Percentiles rank a stretch among this genome's conserved stretches.
Conservation (phyloP, 1,284 basidiomycete genomes). For the Cryptococcus wingfieldii region DNA sequence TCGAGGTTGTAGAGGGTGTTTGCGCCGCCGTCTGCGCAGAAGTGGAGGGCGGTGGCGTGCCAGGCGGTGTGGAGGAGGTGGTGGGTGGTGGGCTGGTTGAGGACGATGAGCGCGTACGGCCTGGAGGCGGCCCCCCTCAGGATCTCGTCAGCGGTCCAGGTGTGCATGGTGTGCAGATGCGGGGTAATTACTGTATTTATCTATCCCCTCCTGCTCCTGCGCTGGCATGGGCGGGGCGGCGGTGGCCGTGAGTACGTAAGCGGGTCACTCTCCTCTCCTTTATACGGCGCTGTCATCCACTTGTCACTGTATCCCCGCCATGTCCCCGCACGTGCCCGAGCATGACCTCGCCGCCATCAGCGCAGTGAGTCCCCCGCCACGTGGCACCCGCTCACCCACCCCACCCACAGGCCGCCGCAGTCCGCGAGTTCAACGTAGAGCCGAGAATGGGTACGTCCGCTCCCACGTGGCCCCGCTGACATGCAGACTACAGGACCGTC, state of each 20-base stretch:
- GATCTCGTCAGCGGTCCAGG: slow-evolving; percentile 10
- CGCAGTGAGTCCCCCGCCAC: slow-evolving; percentile 27
- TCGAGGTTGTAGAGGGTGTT: slow-evolving; percentile 75
- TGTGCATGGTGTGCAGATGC: background rate
- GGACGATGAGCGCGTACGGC: slow-evolving; percentile 65
- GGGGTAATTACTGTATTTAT: too few relatives aligned
- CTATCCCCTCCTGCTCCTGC: too few relatives aligned
- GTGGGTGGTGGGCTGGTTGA: slow-evolving; percentile 74
- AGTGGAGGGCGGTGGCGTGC: slow-evolving; percentile 52
- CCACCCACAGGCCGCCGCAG: slow-evolving; percentile 44
- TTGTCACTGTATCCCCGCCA: too few relatives aligned
- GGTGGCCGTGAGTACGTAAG: background rate
- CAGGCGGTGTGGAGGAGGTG: slow-evolving; percentile 65
- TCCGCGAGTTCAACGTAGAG: slow-evolving; percentile 56
- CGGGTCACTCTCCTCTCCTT: too few relatives aligned
- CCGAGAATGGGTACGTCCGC: slow-evolving; percentile 75
- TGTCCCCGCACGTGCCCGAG: slow-evolving; percentile 48
- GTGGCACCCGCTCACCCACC: background rate
- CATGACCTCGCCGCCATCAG: slow-evolving; percentile 51
- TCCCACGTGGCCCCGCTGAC: slow-evolving; percentile 16
- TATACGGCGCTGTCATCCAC: too few relatives aligned
- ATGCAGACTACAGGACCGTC: slow-evolving; percentile 86
- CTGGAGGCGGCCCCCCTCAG: slow-evolving; percentile 9
- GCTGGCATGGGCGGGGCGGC: too few relatives aligned
- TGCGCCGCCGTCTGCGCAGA: slow-evolving; percentile 91